These are phyloP conservation scores for Sphaerulina musiva DNA, from an alignment of 2,329 filamentous ascomycete genomes.

Conservation along the genomic window DNA sequence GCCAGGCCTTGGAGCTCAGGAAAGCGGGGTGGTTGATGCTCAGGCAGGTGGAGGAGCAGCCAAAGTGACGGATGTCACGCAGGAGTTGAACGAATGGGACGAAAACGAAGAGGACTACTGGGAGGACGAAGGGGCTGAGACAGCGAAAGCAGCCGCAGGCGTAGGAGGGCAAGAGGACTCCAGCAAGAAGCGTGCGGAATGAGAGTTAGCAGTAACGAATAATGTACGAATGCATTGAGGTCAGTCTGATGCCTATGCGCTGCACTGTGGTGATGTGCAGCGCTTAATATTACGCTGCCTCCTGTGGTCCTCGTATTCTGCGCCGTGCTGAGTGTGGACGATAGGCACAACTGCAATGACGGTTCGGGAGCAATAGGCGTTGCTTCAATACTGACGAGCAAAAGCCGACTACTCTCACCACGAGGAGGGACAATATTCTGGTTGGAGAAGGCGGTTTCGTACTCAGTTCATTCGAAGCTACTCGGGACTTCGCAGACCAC, in stretches of 20 bases:
- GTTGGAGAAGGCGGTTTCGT: conserved; percentile 6
- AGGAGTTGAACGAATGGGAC: conserved; percentile 90
- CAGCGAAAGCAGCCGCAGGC: conserved; percentile 23
- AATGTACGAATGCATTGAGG: conserved; percentile 3
- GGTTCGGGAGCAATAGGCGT: no score
- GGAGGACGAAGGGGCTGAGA: conserved; percentile 49
- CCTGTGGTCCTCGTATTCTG: no score
- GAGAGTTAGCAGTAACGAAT: conserved; percentile 16
- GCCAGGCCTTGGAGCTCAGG: conserved; percentile 32
- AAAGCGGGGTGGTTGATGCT: conserved; percentile 27
- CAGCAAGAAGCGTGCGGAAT: conserved; percentile 41
- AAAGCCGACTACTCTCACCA: no score
- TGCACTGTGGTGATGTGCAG: no score
- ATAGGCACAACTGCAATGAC: no score
- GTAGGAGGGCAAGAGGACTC: conserved; percentile 27
- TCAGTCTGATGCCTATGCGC: background rate
- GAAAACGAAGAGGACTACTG: conserved; percentile 64
- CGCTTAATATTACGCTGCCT: no score
- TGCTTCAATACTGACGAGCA: no score
- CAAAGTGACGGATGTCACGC: conserved; percentile 59
- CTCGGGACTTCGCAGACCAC: conserved; percentile 14
- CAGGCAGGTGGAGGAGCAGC: conserved; percentile 37
- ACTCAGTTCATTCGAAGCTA: conserved; percentile 23
- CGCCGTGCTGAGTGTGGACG: no score
- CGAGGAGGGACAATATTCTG: no score